A percentile compares a stretch with the other conserved stretches of the same genome.
Evolutionary conservation across 176 grass and related monocot species (phyloP).

Genomic region (Hyparrhenia diplandra): DNA sequence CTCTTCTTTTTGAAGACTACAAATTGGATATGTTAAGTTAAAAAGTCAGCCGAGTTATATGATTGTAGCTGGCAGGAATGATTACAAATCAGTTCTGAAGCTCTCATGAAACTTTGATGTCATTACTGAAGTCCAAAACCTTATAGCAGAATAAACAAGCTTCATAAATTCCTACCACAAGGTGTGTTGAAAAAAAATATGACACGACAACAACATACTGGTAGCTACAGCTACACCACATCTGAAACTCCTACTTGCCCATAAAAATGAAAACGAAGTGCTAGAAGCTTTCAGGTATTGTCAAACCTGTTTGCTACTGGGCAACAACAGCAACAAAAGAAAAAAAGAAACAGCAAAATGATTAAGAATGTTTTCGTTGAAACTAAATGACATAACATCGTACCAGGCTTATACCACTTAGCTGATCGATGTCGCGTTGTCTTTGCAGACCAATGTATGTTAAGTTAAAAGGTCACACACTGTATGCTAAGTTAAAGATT

Average conservation of each 20-base stretch:
- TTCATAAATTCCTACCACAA: too few relatives aligned
- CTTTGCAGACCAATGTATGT: background rate
- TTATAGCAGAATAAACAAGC: conserved; percentile 11
- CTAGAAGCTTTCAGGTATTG: conserved; percentile 42
- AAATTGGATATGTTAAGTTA: background rate
- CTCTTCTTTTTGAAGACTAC: background rate
- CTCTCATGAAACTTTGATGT: background rate
- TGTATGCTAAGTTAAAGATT: background rate
- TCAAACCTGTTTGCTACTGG: conserved; percentile 42
- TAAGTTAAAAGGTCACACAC: too few relatives aligned
- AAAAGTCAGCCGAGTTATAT: background rate
- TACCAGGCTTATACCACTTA: background rate
- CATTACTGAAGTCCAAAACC: background rate
- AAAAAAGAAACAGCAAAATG: background rate
- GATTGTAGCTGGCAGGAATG: background rate
- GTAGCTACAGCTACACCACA: background rate
- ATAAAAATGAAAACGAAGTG: conserved; percentile 32
- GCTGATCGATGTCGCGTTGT: background rate
- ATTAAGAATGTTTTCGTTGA: background rate
- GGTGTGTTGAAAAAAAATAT: background rate
- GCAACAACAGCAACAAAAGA: too few relatives aligned
- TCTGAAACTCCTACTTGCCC: background rate
- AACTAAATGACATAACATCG: background rate
- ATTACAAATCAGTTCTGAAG: background rate
- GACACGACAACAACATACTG: background rate